Percentiles rank a stretch among this genome's conserved stretches.
phyloP scores from a whole-genome alignment of 352 stramenopile species.

The Globisporangium irregulare region DNA sequence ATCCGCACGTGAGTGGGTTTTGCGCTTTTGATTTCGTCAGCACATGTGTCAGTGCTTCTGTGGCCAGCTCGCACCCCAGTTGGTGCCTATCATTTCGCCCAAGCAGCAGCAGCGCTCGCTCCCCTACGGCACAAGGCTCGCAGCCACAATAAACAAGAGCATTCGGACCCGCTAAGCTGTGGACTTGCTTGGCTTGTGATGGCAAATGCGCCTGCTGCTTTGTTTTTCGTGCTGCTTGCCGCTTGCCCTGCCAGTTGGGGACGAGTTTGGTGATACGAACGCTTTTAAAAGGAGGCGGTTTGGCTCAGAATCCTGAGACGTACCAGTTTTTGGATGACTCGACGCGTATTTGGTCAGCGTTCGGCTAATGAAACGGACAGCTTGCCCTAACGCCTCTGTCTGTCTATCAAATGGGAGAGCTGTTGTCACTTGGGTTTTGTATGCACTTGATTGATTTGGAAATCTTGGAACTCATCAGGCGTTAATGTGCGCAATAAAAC shows the following conservation, averaged over 20 bases:
- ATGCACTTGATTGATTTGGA: neutral
- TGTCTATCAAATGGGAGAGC: neutral
- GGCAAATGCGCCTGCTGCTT: neutral
- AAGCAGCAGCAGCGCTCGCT: neutral
- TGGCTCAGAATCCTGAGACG: conserved; percentile 8
- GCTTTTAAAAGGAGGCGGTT: neutral
- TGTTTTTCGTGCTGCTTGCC: neutral
- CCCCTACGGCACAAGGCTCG: neutral
- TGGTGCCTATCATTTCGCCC: neutral
- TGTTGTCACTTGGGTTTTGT: neutral
- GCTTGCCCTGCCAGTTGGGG: neutral
- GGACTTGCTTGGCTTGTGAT: neutral
- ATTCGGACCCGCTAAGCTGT: neutral
- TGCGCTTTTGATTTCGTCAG: neutral
- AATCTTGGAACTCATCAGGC: neutral
- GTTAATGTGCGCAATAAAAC: neutral
- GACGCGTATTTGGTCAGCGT: neutral
- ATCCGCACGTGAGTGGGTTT: neutral
- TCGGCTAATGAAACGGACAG: neutral
- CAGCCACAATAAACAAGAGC: conserved; percentile 2
- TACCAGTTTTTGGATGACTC: neutral
- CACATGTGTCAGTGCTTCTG: neutral
- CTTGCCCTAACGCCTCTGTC: neutral
- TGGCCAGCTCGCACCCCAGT: neutral
- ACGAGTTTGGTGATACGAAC: neutral